These are phyloP conservation scores for Leucocoprinus leucothites DNA, from an alignment of 768 basidiomycete genomes.

Conservation along the genomic window DNA sequence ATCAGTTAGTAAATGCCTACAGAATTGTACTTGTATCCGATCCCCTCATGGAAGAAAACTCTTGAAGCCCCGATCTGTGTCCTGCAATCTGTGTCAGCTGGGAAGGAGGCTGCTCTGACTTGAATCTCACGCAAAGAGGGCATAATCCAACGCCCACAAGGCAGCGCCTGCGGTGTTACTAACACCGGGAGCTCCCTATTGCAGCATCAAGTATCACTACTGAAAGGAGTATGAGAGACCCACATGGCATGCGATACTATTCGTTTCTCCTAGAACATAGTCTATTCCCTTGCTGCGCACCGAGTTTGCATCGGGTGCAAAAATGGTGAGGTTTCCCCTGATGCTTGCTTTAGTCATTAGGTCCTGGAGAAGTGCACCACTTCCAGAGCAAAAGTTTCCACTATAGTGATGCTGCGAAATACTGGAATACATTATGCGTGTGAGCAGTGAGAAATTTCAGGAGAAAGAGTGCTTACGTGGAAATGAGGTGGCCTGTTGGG, in stretches of 20 bases:
- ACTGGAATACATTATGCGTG: conserved; percentile 29
- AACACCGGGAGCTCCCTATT: conserved; percentile 48
- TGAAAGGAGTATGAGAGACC: conserved; percentile 12
- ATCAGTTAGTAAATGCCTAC: conserved; percentile 28
- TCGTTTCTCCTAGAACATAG: conserved; percentile 65
- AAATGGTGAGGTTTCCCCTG: conserved; percentile 53
- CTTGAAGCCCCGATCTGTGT: conserved; percentile 50
- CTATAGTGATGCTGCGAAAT: conserved; percentile 58
- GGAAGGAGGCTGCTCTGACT: neutral
- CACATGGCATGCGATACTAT: conserved; percentile 47
- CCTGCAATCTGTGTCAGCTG: conserved; percentile 17
- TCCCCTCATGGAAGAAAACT: conserved; percentile 62
- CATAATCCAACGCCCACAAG: conserved; percentile 66
- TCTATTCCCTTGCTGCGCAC: conserved; percentile 41
- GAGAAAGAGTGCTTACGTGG: conserved; percentile 37
- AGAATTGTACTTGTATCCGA: conserved; percentile 71
- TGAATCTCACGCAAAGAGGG: conserved; percentile 46
- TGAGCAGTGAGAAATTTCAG: neutral
- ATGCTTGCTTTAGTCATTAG: conserved; percentile 63
- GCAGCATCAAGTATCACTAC: neutral
- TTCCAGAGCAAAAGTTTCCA: conserved; percentile 61
- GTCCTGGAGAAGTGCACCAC: conserved; percentile 50
- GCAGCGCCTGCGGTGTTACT: conserved; percentile 71
- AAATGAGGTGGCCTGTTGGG: conserved; percentile 45
- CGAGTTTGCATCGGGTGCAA: conserved; percentile 51